Percentiles rank a stretch among this genome's conserved stretches.
These are phyloP conservation scores for Takashimella tepidaria DNA, from an alignment of 1,284 basidiomycete genomes.

Conservation along the genomic window DNA sequence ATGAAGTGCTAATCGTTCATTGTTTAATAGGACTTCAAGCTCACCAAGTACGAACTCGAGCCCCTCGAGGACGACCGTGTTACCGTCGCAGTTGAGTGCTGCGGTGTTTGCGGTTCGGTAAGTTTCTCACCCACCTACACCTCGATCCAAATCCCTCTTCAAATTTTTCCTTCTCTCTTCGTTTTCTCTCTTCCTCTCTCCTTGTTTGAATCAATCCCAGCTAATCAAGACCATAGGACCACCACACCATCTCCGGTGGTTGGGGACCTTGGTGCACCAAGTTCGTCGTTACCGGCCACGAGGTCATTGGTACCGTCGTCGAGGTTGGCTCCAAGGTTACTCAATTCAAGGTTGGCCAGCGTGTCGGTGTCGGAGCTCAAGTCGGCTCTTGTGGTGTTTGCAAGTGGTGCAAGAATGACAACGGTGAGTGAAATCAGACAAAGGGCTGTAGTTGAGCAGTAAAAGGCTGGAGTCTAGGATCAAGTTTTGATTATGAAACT, in stretches of 20 bases:
- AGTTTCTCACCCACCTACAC: constrained; percentile 1
- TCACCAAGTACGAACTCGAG: constrained; percentile 63
- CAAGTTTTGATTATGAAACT: constrained; percentile 58
- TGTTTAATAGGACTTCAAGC: constrained; percentile 39
- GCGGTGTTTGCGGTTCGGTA: constrained; percentile 41
- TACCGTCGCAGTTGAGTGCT: constrained; percentile 69
- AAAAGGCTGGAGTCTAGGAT: constrained; percentile 85
- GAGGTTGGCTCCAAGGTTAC: constrained; percentile 72
- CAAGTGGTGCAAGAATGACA: constrained; percentile 44
- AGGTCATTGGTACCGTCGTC: constrained; percentile 62
- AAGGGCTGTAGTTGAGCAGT: constrained; percentile 67
- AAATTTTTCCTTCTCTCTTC: not conserved
- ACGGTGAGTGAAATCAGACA: constrained; percentile 40
- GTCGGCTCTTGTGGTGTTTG: constrained; percentile 44
- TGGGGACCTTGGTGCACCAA: constrained; percentile 55
- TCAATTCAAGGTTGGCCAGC: constrained; percentile 58
- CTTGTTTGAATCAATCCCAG: not conserved
- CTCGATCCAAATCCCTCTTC: not conserved
- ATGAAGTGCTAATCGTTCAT: no score
- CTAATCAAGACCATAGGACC: constrained; percentile 22
- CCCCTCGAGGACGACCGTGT: constrained; percentile 59
- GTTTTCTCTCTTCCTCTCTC: not conserved
- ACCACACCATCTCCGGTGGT: constrained; percentile 47
- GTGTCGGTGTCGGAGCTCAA: constrained; percentile 41
- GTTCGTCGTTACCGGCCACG: constrained; percentile 60